Base-by-base conservation (phyloP, 495 filamentous ascomycete genomes). In the Neurospora sp. region DNA sequence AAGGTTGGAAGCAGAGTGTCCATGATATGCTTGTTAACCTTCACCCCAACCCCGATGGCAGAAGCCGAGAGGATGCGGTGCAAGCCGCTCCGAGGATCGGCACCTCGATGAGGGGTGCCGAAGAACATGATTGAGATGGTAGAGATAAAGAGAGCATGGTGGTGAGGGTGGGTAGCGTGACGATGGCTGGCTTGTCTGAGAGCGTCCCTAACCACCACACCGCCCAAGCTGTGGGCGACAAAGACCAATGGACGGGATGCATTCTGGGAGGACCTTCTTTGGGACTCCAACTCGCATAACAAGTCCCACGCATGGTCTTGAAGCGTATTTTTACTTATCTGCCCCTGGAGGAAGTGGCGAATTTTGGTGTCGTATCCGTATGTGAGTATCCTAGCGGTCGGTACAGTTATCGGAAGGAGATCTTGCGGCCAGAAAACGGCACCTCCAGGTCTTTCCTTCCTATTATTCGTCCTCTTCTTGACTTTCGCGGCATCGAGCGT, bases 361-460 rank as follows among this genome's bases (percentile, higher is more conserved):
- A 46, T 46, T 20, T 20, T n/a, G 18, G 78, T 73, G 39, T 81
- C 72, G 23, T 81, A 81, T 6, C 78, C 78, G 41, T 75, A 81
- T 0, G 75, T 76, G 10, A 81, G 72, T 12, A 81, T 74, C 1
- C 79, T 75, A 5, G 79, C 77, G 2, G 54, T 77, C 16, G 78
- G 75, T 2, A 81, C 23, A 12, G 74, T 69, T 18, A 44, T 48
- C 1, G 76, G 73, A 20, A 79, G 76, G 40, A 79, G 71, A 1
- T 31, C 42, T 37, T 78, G n/a, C 18, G 78, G 78, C 78, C 78
- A 79, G 18, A 44, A 44, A n/a, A 44, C 7, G 75, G 75, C 48
- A 69, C 69, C 46, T 35, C 31, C 31, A 35, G 2, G 31, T 35
- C 31, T 35, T 3, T 35, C 31, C 31, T 35, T 35, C 31, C 31